A percentile compares a stretch with the other conserved stretches of the same genome.
phyloP scores from a whole-genome alignment of 768 basidiomycete genomes.

The Mrakia blollopis region DNA sequence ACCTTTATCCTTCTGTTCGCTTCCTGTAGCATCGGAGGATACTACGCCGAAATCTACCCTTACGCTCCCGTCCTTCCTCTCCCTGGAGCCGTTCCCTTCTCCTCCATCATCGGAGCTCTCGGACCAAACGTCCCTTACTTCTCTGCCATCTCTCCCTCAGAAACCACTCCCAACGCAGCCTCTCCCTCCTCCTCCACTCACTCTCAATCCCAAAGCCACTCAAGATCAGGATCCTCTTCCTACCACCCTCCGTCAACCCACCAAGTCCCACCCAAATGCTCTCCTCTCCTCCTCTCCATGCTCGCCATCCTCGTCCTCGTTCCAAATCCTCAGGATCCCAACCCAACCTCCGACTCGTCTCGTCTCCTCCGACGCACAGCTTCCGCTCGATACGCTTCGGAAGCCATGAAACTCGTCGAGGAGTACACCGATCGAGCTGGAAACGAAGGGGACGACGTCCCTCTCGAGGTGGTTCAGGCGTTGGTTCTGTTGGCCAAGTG shows the following conservation, averaged over 20 bases:
- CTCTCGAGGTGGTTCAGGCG: slow-evolving; percentile 17
- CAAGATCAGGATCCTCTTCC: neutral
- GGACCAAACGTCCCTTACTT: neutral
- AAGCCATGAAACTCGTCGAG: neutral
- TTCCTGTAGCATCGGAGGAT: neutral
- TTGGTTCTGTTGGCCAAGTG: slow-evolving; percentile 17
- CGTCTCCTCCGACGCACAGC: neutral
- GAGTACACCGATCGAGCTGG: slow-evolving; percentile 22
- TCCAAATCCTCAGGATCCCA: slow-evolving; percentile 14
- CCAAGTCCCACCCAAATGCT: neutral
- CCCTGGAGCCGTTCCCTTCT: neutral
- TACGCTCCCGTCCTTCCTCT: slow-evolving; percentile 22
- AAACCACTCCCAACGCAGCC: neutral
- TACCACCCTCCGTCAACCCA: neutral
- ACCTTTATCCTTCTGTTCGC: too few species aligned
- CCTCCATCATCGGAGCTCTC: slow-evolving; percentile 13
- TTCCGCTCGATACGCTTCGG: slow-evolving; percentile 12
- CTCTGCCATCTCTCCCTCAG: neutral
- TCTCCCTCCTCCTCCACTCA: neutral
- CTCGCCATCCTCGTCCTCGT: slow-evolving; percentile 26
- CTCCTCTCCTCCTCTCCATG: slow-evolving; percentile 22
- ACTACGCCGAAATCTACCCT: slow-evolving; percentile 22
- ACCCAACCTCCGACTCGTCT: slow-evolving; percentile 3
- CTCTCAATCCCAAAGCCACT: neutral
- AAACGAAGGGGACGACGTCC: slow-evolving; percentile 16